phyloP scores from a whole-genome alignment of 345 rosid genomes.

The Eucalyptus marginata region DNA sequence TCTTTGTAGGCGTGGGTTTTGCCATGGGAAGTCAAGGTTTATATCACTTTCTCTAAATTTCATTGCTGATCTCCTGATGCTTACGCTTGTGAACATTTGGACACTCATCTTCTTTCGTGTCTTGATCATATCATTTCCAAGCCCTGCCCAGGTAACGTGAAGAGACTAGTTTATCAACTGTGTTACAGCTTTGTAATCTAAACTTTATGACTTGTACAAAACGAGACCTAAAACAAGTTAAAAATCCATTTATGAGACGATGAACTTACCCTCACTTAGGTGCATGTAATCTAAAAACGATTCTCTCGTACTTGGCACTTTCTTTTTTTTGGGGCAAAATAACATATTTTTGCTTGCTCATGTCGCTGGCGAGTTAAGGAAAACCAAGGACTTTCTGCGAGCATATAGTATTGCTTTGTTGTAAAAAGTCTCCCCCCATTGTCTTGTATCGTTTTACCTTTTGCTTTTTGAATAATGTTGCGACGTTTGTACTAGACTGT shows the following conservation, averaged over 20 bases:
- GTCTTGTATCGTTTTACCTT: neutral
- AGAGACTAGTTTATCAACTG: neutral
- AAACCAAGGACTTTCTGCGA: neutral
- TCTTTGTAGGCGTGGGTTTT: neutral
- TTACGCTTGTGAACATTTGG: neutral
- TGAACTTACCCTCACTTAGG: neutral
- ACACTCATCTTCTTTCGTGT: neutral
- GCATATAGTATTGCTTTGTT: neutral
- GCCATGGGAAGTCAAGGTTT: neutral
- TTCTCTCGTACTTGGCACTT: neutral
- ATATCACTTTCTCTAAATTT: neutral
- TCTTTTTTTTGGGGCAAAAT: neutral
- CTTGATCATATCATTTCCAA: neutral
- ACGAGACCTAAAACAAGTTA: neutral
- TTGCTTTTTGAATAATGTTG: neutral
- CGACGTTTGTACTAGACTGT: neutral
- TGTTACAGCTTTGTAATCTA: neutral
- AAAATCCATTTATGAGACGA: neutral
- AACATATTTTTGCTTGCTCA: neutral
- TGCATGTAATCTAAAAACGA: neutral
- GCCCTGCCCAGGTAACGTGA: neutral
- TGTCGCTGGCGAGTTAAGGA: neutral
- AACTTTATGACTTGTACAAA: neutral
- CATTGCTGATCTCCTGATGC: neutral
- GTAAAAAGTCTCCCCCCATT: neutral